Base-by-base conservation (phyloP, 345 rosid species). In the Bruguiera parviflora region DNA sequence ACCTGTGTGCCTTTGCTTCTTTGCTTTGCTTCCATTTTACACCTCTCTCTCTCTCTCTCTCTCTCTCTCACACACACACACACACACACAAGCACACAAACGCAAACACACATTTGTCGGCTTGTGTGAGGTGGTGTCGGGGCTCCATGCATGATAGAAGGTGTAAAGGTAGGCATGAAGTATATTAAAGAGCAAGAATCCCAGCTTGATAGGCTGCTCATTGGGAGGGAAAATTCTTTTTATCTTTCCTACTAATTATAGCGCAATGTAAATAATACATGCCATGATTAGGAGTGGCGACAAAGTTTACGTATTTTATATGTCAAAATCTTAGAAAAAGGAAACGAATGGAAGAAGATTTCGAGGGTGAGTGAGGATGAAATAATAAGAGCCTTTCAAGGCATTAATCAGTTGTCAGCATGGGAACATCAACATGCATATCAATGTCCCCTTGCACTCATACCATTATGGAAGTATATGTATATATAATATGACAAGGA, bases 21-120 rank as follows among this genome's bases (percentile, higher is more conserved):
- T 77, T 59, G 67, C 84, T 84, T 86, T 84, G 85, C 87, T 86
- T 84, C 86, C 81, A 75, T 79, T 83, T 82, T 70, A 86, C 86
- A 81, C 49, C 74, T 83, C 71, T 68, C 59, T 66, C 58, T 69
- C 73, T 58, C 63, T 70, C 70, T 47, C 58, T 60, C n/a, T 37
- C 22, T 47, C 0, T 43, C 33, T 71, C 22, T 39, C 21, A 3
- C 9, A 33, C 8, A 0, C 27, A 0, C 49, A 11, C 49, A 0
- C 49, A 13, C 49, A 11, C 49, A 13, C 49, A 3, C 49, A 27
- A n/a, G 0, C 46, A 9, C 46, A 9, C 46, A 37, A 13, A 37
- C 11, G 8, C 43, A 37, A 3, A 39, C 47, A 11, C 15, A 39
- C 49, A 56, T 24, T 56, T 56, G 31, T 56, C 31, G 29, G 28